Percentiles rank a stretch among this genome's conserved stretches.
Evolutionary conservation across 352 stramenopile genomes (phyloP).

Genomic region (Peronospora destructor): DNA sequence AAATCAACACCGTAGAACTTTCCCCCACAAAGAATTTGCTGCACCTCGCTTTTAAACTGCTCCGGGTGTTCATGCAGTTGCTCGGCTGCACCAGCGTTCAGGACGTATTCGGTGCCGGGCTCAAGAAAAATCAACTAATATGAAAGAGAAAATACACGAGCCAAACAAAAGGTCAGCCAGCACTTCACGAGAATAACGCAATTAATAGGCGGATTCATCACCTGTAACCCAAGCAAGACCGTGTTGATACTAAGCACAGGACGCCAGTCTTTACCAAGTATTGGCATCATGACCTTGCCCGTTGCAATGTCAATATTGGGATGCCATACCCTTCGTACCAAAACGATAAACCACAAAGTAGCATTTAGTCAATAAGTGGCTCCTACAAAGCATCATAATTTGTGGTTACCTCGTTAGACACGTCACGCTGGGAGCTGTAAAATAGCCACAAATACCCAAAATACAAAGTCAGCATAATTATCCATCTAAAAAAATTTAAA

Average conservation of each 20-base stretch:
- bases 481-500: too few relatives aligned
- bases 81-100: conserved; percentile 51
- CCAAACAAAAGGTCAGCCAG: neutral
- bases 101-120: conserved; percentile 56
- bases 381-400: neutral
- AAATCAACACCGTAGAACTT: conserved; percentile 62
- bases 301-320: conserved; percentile 72
- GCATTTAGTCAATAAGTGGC: neutral
- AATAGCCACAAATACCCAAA: conserved; percentile 5
- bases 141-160: neutral
- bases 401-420: conserved; percentile 52
- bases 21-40: conserved; percentile 61
- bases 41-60: conserved; percentile 45
- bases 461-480: conserved; percentile 3
- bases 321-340: conserved; percentile 64
- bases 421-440: conserved; percentile 57
- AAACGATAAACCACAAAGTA: conserved; percentile 3
- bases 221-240: conserved; percentile 76
- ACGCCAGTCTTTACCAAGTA: conserved; percentile 78
- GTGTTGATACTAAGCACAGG: conserved; percentile 83
- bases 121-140: conserved; percentile 75
- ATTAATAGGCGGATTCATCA: conserved; percentile 10
- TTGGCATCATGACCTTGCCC: conserved; percentile 82
- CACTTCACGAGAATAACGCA: neutral
- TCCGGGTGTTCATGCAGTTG: conserved; percentile 42